phyloP scores from a whole-genome alignment of 2,329 filamentous ascomycete genomes.

The Colletotrichum sp. region DNA sequence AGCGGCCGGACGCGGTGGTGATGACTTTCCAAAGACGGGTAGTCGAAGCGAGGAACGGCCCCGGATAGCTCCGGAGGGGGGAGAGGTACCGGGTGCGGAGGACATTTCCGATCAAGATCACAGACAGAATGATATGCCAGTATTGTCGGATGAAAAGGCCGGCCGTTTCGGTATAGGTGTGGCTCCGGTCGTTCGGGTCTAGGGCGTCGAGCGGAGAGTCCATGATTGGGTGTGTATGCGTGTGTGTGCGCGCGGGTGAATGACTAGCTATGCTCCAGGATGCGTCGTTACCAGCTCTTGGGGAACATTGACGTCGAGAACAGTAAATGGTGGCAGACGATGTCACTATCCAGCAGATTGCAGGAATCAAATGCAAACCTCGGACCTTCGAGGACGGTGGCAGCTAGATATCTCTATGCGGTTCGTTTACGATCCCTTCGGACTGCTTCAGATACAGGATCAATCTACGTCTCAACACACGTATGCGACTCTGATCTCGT shows the following conservation, averaged over 20 bases:
- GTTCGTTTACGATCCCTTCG: background rate
- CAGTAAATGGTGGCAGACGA: too few relatives aligned
- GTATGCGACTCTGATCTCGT: background rate
- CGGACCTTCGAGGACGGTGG: background rate
- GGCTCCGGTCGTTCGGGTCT: background rate
- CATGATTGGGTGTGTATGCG: background rate
- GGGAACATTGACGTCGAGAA: background rate
- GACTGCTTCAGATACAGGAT: background rate
- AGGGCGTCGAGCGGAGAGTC: background rate
- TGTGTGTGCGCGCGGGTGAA: background rate
- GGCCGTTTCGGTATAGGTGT: background rate
- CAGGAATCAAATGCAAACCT: background rate
- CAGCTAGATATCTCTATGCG: background rate
- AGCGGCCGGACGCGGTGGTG: constrained; percentile 41
- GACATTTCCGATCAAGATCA: constrained; percentile 42
- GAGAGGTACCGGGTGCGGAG: constrained; percentile 52
- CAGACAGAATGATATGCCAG: constrained; percentile 43
- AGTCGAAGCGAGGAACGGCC: constrained; percentile 68
- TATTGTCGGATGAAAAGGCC: constrained; percentile 25
- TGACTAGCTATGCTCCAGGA: background rate
- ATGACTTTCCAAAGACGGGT: constrained; percentile 45
- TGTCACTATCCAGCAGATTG: background rate
- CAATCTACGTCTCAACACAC: background rate
- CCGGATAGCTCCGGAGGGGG: constrained; percentile 74
- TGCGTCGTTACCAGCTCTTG: background rate